phyloP scores from a whole-genome alignment of 2,329 filamentous ascomycete genomes.

The Colletotrichum lindemuthianum region DNA sequence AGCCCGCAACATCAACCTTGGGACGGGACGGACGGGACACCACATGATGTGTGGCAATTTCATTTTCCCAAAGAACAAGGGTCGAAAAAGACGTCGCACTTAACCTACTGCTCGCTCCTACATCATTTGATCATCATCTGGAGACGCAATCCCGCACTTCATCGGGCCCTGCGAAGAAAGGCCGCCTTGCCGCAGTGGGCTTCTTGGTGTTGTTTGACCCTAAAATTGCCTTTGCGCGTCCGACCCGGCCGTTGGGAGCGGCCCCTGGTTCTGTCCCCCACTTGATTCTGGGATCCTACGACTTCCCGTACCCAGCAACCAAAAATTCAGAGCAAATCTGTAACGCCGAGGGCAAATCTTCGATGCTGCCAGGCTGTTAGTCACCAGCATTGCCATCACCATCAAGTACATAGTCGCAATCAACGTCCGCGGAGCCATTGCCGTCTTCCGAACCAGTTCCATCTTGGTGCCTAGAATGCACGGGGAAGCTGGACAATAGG shows the following conservation, averaged over 20 bases:
- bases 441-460: too few species aligned
- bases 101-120: conserved; percentile 9
- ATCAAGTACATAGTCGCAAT: too few species aligned
- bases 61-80: conserved; percentile 11
- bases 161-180: conserved; percentile 25
- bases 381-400: background rate
- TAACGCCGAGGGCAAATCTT: background rate
- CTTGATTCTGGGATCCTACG: conserved; percentile 19
- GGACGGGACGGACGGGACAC: conserved; percentile 30
- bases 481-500: too few species aligned
- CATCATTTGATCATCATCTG: conserved; percentile 27
- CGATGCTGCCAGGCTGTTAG: conserved; percentile 4
- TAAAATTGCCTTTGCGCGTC: conserved; percentile 32
- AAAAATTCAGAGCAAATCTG: conserved; percentile 5
- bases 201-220: conserved; percentile 30
- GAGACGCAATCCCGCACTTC: conserved; percentile 24
- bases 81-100: too few species aligned
- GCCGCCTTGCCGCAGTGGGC: conserved; percentile 15
- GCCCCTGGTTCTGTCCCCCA: conserved; percentile 26
- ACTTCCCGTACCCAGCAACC: conserved; percentile 33
- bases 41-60: conserved; percentile 3
- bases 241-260: conserved; percentile 27
- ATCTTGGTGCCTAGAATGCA: too few species aligned
- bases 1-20: conserved; percentile 33
- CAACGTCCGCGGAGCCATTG: too few species aligned